Base-by-base conservation (phyloP, 345 rosid genomes). In the Lepidium aucheri region DNA sequence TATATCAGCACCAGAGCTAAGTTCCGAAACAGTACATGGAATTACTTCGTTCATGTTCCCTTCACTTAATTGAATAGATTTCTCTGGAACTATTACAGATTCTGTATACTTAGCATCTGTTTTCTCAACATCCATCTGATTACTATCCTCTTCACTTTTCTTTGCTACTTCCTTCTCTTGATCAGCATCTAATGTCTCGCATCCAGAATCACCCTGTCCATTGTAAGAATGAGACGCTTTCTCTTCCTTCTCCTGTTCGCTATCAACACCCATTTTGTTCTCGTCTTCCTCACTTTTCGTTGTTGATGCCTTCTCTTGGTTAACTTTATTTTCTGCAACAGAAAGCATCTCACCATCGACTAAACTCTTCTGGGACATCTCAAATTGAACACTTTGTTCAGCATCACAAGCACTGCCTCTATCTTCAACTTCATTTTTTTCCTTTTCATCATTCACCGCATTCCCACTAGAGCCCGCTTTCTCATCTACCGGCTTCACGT, bases 301-400 rank as follows among this genome's bases (percentile, higher is more conserved):
- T 10, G 35, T 18, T 13, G 51, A 7, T 9, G 24, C 42, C 56
- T 38, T 55, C 38, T 16, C 58, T 46, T 51, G 61, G 60, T 9
- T 68, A 59, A 43, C 55, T 28, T 17, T 7, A 7, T 35, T 13
- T 45, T 63, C 49, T 15, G 38, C 49, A 28, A 8, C 57, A 44
- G 75, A 70, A 62, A 53, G 7, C 63, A 1, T 26, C 57, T 44
- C 69, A 38, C 22, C 58, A 10, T 28, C 55, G 0, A 17, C 74
- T 10, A 28, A 61, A 28, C 16, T 24, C 24, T 59, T 15, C 22
- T 30, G 63, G 51, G 34, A 9, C 50, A 42, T 52, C 0, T 33
- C 69, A 52, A 51, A 10, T 10, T 50, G 7, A 60, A 22, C 55
- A 44, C 18, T 39, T 39, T 57, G 66, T 42, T 30, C 51, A 1